Base-by-base conservation (phyloP, 805 yeast species). In the Wickerhamomyces queroliae region DNA sequence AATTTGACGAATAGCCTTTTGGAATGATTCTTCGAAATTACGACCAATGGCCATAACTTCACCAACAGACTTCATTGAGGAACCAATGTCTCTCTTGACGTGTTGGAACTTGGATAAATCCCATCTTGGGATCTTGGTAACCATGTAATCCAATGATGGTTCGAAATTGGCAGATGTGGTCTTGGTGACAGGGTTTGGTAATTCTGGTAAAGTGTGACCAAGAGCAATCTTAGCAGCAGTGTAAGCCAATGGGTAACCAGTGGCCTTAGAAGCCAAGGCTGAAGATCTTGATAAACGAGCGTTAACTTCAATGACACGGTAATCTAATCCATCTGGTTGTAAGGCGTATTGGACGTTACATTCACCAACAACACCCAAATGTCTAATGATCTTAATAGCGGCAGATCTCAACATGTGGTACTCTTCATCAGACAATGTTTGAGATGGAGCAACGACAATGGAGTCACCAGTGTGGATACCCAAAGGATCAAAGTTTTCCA, bases 381-480 rank as follows among this genome's bases (percentile, higher is more conserved):
- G 99, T 66, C 98, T 87, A 56, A 91, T 91, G 58, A 91, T 88
- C 68, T 93, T 93, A 64, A 93, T 88, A 41, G 99, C 99, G 41
- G 99, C 95, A 36, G 95, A 74, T 71, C 99, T 83, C 56, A 91
- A 79, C 99, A 91, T 93, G 69, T 91, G 95, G 68, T 87, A 91
- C 61, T 91, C 99, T 63, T 90, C 95, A 65, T 91, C 99, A 28
- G 96, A 84, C 55, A 91, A 70, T 30, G 99, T 91, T 68, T 91
- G 99, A 32, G 97, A 89, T 36, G 99, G 99, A 40, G 99, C 99
- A 58, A 93, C 96, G 36, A 91, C 99, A 55, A 91, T 93, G 31
- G 99, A 93, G 64, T 91, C 99, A 70, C 99, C 99, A 41, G 99
- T 91, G 69, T 91, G 99, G 56, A 91, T 84, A 53, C 99, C 99